Base-by-base conservation (phyloP, 805 yeast genomes). In the Tetrapisispora pingtungensis region DNA sequence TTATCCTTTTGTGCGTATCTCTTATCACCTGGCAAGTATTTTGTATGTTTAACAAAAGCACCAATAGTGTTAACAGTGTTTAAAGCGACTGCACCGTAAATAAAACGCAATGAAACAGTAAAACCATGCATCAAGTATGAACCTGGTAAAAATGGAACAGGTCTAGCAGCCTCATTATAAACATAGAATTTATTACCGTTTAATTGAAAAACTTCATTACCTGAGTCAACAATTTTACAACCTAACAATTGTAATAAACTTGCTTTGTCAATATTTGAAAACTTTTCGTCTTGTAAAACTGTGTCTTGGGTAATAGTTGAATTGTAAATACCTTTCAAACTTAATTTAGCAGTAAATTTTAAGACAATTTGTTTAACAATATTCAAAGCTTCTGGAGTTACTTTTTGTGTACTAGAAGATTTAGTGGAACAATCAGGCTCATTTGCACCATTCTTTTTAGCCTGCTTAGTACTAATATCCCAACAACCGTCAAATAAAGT, bases 401-500 rank as follows among this genome's bases (percentile, higher is more conserved):
- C 28, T 7, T 10, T 17, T 18, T 12, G 14, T 7, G 36, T 5
- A 19, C 30, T 28, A 30, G 33, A 19, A 15, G 13, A 10, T 14
- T 33, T 19, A 24, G 43, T 10, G 7, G 32, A 6, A n/a, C n/a
- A n/a, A n/a, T n/a, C n/a, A n/a, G n/a, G n/a, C n/a, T n/a, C 17
- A 28, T 18, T 27, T 10, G 33, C 14, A 30, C 17, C 20, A 4
- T 24, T 14, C 19, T 42, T 51, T 20, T 47, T 47, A n/a, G 19
- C 10, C 44, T 49, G 50, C 41, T 51, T 51, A 39, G 48, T 49
- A 31, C 52, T 45, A 22, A 52, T 51, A 20, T 52, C 51, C 56
- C 56, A 54, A 42, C 58, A 51, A 30, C 56, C 56, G 28, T 52
- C 51, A 35, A 54, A 54, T 27, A 54, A 36, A 15, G 56, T 52